Evolutionary conservation across 495 filamentous ascomycete species (phyloP), one percentile per base, ranked within the genome.

Genomic region (Hyaloscypha finlandica): DNA sequence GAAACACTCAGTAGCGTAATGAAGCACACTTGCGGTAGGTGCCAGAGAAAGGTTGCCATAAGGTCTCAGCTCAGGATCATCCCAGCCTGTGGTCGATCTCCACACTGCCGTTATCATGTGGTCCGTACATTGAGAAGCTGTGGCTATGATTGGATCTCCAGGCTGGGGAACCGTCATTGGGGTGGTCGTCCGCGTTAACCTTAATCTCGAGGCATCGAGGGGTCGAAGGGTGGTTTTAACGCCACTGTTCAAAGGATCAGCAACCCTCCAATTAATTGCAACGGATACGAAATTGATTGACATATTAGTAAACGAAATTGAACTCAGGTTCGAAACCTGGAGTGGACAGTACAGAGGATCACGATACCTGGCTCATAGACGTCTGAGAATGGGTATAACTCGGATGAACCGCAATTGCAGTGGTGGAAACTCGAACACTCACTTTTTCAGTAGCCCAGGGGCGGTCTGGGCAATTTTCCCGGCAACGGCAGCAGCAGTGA

Each of bases 1-100:
- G 79, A 96, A 96, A 78, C 93, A 97, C 73, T 94, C 90, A 45
- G 91, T 95, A 19, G 93, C 93, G 76, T 97, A 97, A 81, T 97
- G 92, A 45, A 97, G 86, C 32, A 88, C 86, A n/a, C 89, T 91
- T 19, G 93, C 90, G 16, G 90, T 93, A 8, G 94, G 94, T 77
- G 92, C 89, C 74, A 97, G 84, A 70, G 84, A 84, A 32, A 97
- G 80, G 31, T 92, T 92, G 61, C 90, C 88, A 77, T 89, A 95
- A 1, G 94, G 92, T 70, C 85, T 86, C 53, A 97, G 80, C 67
- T 92, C 84, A 16, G 94, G 94, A 0, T 87, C 84, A 19, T 81
- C 80, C 94, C 94, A 97, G 69, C 94, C 94, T 19, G 75, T 75
- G 45, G 74, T 71, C 6, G 73, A 78, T 20, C 85, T 88, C 93